A percentile compares a stretch with the other conserved stretches of the same genome.
Evolutionary conservation across 768 basidiomycete species (phyloP).

Genomic region (Lactarius deliciosus): DNA sequence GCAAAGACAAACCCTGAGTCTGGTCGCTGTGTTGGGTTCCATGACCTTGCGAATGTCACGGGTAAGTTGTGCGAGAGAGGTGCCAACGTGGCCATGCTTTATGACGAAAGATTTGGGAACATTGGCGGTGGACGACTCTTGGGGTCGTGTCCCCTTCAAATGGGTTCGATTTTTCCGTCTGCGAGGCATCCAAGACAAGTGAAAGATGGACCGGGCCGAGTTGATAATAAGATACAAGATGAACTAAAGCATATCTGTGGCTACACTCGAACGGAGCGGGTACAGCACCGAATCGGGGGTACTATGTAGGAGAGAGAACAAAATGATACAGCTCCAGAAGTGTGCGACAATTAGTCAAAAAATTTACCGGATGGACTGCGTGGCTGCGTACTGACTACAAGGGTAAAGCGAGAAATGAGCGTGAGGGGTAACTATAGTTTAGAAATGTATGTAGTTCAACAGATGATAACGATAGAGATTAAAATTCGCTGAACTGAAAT

Average conservation of each 20-base stretch:
- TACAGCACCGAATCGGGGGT: constrained; percentile 23
- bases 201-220: constrained; percentile 8
- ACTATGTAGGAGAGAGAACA: constrained; percentile 12
- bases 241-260: background rate
- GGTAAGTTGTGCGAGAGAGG: constrained; percentile 83
- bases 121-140: constrained; percentile 37
- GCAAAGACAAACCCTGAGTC: constrained; percentile 65
- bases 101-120: constrained; percentile 93
- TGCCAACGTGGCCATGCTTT: constrained; percentile 92
- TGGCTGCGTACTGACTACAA: constrained; percentile 2
- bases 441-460: constrained; percentile 7
- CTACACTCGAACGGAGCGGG: constrained; percentile 22
- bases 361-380: constrained; percentile 12
- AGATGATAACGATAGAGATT: constrained; percentile 32
- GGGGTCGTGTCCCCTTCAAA: constrained; percentile 52
- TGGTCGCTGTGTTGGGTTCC: constrained; percentile 96
- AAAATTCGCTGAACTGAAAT: constrained; percentile 79
- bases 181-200: constrained; percentile 53
- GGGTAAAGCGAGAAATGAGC: background rate
- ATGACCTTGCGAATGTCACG: constrained; percentile 92
- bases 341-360: constrained; percentile 18
- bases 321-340: constrained; percentile 26
- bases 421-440: background rate
- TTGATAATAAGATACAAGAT: constrained; percentile 16
- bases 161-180: constrained; percentile 81